Evolutionary conservation across 352 stramenopile genomes (phyloP).

Genomic region (Globisporangium okanoganense): DNA sequence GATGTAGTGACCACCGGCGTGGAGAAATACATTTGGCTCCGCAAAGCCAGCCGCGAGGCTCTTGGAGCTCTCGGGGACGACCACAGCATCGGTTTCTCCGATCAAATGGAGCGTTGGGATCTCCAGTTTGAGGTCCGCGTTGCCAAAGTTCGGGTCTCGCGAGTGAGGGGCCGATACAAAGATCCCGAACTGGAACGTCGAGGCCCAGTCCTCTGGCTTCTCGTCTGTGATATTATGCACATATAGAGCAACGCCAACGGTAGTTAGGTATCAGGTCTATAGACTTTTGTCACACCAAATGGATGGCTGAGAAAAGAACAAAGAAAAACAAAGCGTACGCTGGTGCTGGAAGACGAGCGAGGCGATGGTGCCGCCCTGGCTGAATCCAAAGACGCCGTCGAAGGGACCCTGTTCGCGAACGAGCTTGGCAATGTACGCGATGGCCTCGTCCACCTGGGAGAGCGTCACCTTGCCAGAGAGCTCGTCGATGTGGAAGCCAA

Average conservation of each 20-base stretch:
- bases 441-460: constrained; percentile 49
- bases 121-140: constrained; percentile 35
- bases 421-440: constrained; percentile 64
- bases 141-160: constrained; percentile 41
- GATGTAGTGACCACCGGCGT: constrained; percentile 82
- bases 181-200: constrained; percentile 69
- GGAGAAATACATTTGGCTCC: constrained; percentile 49
- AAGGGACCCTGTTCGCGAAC: constrained; percentile 75
- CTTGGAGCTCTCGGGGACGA: constrained; percentile 53
- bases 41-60: constrained; percentile 51
- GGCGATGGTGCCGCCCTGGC: constrained; percentile 71
- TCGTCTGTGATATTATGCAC: constrained; percentile 18
- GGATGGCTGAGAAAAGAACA: too few species aligned
- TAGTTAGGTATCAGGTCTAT: too few species aligned
- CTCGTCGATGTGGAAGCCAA: constrained; percentile 48
- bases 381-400: constrained; percentile 84
- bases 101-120: constrained; percentile 82
- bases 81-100: constrained; percentile 70
- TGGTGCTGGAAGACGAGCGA: constrained; percentile 67
- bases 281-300: too few species aligned
- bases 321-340: constrained; percentile 42
- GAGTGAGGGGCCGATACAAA: constrained; percentile 58
- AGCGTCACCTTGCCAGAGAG: constrained; percentile 38
- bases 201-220: constrained; percentile 41
- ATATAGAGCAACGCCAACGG: not conserved